Conservation (phyloP, 768 basidiomycete genomes). For the Leccinum disarticulatum region DNA sequence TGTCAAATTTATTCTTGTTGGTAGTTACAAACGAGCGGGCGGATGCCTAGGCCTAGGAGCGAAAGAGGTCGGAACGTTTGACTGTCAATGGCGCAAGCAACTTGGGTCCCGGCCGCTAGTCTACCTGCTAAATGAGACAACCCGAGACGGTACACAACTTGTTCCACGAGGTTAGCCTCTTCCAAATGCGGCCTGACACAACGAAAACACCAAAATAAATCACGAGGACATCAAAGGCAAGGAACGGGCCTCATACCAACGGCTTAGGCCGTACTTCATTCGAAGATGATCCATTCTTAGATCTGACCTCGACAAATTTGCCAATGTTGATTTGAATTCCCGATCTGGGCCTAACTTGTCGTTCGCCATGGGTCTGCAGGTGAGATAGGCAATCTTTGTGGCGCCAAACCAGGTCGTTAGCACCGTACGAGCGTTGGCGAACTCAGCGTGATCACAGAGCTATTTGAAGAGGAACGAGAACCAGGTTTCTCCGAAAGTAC, state of each 20-base stretch:
- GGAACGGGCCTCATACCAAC: constrained; percentile 61
- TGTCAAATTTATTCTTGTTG: no score
- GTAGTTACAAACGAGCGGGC: no score
- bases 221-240: constrained; percentile 11
- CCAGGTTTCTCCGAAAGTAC: constrained; percentile 47
- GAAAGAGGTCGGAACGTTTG: no score
- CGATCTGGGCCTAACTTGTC: constrained; percentile 64
- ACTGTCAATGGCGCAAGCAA: no score
- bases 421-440: constrained; percentile 46
- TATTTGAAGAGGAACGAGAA: constrained; percentile 58
- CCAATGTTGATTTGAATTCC: constrained; percentile 89
- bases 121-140: no score
- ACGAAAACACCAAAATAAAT: constrained; percentile 23
- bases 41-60: no score
- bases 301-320: constrained; percentile 85
- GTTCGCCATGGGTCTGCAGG: constrained; percentile 38
- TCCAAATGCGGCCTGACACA: constrained; percentile 74
- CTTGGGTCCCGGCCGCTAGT: no score
- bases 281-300: constrained; percentile 53
- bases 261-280: constrained; percentile 73
- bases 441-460: constrained; percentile 44
- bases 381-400: constrained; percentile 25
- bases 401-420: constrained; percentile 24
- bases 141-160: no score
- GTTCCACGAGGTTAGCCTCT: constrained; percentile 89